Evolutionary conservation across 768 basidiomycete genomes (phyloP), one percentile per base, ranked within the genome.

Genomic region (Amyloporia xantha): DNA sequence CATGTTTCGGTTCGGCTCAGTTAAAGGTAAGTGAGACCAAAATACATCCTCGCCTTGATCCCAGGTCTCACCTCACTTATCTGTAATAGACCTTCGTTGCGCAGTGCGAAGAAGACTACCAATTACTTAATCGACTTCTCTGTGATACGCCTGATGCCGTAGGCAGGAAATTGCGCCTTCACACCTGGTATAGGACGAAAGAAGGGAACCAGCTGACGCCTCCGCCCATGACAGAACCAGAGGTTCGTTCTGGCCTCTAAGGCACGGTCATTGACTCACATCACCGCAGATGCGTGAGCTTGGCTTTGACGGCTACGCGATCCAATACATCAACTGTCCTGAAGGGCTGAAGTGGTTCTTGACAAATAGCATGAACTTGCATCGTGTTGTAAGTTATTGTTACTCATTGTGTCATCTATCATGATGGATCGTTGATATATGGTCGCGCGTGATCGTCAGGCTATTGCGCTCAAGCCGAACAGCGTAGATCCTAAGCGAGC

Each of bases 281-380:
- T 9, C 38, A 4, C 42, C 55, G 10, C 50, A 95, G 88, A 66
- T 97, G 58, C 53, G 54, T 20, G 50, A 54, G 13, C 61, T 82
- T 15, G 81, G 82, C 3, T 91, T 98, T 59, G 84, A 93, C 53
- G 83, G 84, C 2, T 94, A 86, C 57, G 90, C 87, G 0, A 70
- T 93, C 20, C 84, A 97, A 55, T 84, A 83, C 51, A 70, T 97
- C 38, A 77, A 78, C 3, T 94, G 81, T 48, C 88, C 93, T 0
- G 73, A 79, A 7, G 84, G 84, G 2, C 72, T 98, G 65, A 68
- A 75, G 50, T 82, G 77, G 68, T 99, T 73, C 70, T 66, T 98
- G 19, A 76, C 68, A 54, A 70, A 71, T 11, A 77, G 84, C 33
- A 58, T 82, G 12, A 74, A 77, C 45, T 62, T 97, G 36, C 87